These are phyloP conservation scores for Globisporangium yorkense DNA, from an alignment of 352 stramenopile genomes.

Conservation along the genomic window DNA sequence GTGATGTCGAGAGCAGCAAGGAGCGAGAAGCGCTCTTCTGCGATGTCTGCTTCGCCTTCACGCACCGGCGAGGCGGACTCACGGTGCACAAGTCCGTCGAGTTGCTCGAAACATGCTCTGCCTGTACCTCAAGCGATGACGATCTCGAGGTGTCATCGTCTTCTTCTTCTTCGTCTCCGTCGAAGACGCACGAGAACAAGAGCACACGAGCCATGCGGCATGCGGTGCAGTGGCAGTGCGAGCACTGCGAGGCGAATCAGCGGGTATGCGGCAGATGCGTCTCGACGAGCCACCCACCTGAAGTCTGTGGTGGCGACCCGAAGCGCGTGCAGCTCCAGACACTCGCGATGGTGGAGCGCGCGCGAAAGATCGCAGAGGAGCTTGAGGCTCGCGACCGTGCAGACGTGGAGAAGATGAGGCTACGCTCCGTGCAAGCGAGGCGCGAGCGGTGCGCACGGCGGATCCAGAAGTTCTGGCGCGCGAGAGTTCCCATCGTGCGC, in stretches of 20 bases:
- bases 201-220: slow-evolving; percentile 5
- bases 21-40: slow-evolving; percentile 39
- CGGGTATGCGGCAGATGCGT: slow-evolving; percentile 46
- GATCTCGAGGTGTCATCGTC: background rate
- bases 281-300: slow-evolving; percentile 25
- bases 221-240: slow-evolving; percentile 47
- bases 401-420: slow-evolving; percentile 39
- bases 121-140: slow-evolving; percentile 20
- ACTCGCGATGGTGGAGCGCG: slow-evolving; percentile 28
- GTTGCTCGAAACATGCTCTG: slow-evolving; percentile 41
- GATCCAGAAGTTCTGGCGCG: slow-evolving; percentile 54
- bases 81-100: slow-evolving; percentile 30
- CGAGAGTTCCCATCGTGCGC: slow-evolving; percentile 24
- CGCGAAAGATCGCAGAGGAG: slow-evolving; percentile 26
- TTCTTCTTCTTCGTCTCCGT: background rate
- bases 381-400: slow-evolving; percentile 35
- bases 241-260: slow-evolving; percentile 16
- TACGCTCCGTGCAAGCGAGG: slow-evolving; percentile 19
- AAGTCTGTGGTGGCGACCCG: slow-evolving; percentile 36
- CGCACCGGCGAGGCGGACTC: slow-evolving; percentile 38
- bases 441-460: slow-evolving; percentile 24
- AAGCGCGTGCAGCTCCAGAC: slow-evolving; percentile 28
- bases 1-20: background rate
- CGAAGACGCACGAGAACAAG: background rate
- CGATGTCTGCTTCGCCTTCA: slow-evolving; percentile 59